Conservation (phyloP, 495 filamentous ascomycete genomes). For the Aspergillus taichungensis region DNA sequence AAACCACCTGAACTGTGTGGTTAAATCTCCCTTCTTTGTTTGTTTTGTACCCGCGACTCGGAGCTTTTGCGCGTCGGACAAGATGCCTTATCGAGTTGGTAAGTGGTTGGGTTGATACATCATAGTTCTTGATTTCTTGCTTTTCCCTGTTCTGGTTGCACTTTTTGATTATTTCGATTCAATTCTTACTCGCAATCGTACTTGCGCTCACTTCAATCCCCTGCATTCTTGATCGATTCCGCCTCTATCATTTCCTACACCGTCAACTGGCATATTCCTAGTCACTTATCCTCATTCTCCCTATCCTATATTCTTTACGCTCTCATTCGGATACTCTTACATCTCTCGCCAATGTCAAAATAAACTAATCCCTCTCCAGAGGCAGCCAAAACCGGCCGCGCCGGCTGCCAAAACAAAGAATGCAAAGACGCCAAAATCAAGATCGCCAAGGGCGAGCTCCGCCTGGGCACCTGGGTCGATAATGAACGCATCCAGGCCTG, state of each 20-base stretch:
- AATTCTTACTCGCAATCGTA: too few species aligned
- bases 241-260: too few species aligned
- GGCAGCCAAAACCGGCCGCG: constrained; percentile 47
- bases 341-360: too few species aligned
- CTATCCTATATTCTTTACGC: too few species aligned
- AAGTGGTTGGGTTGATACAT: not conserved
- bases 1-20: too few species aligned
- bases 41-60: not conserved
- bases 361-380: constrained; percentile 44
- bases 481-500: constrained; percentile 42
- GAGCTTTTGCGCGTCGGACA: not conserved
- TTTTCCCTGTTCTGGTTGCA: not conserved
- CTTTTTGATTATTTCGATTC: not conserved
- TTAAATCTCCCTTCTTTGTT: not conserved
- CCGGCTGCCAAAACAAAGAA: constrained; percentile 56
- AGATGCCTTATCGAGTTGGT: constrained; percentile 17
- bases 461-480: constrained; percentile 59
- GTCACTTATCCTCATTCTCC: too few species aligned
- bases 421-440: constrained; percentile 58
- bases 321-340: not conserved
- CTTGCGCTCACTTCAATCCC: too few species aligned
- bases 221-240: too few species aligned
- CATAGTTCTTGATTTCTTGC: not conserved
- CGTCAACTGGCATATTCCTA: too few species aligned
- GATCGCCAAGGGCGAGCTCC: constrained; percentile 68